These are phyloP conservation scores for Magnolia officinalis DNA, from an alignment of 164 flowering plant genomes.

Conservation along the genomic window DNA sequence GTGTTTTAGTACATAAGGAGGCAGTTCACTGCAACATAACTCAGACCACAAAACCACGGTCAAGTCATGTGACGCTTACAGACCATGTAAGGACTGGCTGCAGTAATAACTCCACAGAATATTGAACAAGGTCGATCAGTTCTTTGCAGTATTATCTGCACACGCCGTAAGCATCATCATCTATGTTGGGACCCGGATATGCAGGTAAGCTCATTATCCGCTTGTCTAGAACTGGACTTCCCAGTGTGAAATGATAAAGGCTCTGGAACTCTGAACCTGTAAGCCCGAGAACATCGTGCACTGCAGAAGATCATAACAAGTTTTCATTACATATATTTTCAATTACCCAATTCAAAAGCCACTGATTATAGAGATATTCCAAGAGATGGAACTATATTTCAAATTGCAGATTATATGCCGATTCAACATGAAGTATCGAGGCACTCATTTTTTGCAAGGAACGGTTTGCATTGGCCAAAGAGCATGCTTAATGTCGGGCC, in stretches of 20 bases:
- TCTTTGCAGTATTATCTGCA: too few relatives aligned
- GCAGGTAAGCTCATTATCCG: slow-evolving; percentile 97
- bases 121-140: too few relatives aligned
- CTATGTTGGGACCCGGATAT: slow-evolving; percentile 84
- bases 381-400: neutral
- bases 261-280: slow-evolving; percentile 70
- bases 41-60: too few relatives aligned
- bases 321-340: neutral
- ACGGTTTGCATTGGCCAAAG: too few relatives aligned
- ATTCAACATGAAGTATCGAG: neutral
- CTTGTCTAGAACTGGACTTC: slow-evolving; percentile 76
- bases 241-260: slow-evolving; percentile 92
- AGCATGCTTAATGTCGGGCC: too few relatives aligned
- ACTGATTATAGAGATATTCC: neutral
- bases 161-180: slow-evolving; percentile 28
- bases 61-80: too few relatives aligned
- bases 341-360: neutral
- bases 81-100: too few relatives aligned
- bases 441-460: neutral
- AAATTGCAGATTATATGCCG: neutral
- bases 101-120: too few relatives aligned
- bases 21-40: too few relatives aligned
- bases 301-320: slow-evolving; percentile 34
- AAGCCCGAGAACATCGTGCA: slow-evolving; percentile 78
- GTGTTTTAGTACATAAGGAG: too few relatives aligned